phyloP scores from a whole-genome alignment of 2,329 filamentous ascomycete species.

The Amauroascus niger region DNA sequence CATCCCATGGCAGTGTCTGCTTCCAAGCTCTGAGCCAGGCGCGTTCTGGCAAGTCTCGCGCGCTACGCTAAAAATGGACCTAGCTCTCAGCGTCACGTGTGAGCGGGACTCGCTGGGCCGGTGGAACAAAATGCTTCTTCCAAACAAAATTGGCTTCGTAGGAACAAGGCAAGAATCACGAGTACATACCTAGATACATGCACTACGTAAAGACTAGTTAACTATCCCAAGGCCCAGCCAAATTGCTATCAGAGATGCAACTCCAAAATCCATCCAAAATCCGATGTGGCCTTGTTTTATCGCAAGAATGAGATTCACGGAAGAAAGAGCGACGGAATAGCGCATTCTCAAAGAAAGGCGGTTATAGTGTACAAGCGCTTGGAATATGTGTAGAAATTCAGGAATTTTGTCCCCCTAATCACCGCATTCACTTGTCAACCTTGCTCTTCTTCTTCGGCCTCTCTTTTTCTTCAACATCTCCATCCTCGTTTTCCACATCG shows the following conservation, averaged over 20 bases:
- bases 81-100: neutral
- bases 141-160: no score
- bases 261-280: neutral
- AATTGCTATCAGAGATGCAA: no score
- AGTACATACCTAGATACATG: no score
- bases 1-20: neutral
- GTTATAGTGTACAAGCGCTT: neutral
- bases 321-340: neutral
- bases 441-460: conserved; percentile 58
- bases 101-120: neutral
- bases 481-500: conserved; percentile 36
- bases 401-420: neutral
- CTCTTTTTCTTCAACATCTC: conserved; percentile 39
- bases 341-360: neutral
- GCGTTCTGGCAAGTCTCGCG: neutral
- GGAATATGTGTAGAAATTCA: neutral
- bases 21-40: neutral
- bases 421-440: conserved; percentile 26
- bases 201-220: no score
- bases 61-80: conserved; percentile 5
- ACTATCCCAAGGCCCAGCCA: no score
- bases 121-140: no score
- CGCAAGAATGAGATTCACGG: neutral
- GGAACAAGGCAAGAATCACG: no score
- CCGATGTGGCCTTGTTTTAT: neutral